Evolutionary conservation across 176 grass and related monocot genomes (phyloP).

Genomic region (Guadua angustifolia): DNA sequence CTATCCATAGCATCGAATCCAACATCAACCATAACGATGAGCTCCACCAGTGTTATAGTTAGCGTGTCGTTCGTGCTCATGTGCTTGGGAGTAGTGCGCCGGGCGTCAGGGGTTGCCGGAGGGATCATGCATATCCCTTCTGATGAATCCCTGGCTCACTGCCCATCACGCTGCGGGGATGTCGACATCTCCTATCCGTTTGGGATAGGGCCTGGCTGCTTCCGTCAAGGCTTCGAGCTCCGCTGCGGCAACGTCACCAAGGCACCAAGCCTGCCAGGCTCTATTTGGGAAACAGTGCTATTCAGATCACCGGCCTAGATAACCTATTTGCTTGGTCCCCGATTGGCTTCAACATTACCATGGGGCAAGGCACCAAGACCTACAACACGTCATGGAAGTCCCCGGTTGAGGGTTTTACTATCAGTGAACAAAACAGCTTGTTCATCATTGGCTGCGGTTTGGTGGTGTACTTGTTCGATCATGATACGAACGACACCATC

Average conservation of each 20-base stretch:
- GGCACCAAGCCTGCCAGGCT: not conserved
- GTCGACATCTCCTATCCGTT: constrained; percentile 23
- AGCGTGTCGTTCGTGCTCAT: not conserved
- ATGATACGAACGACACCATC: too few species aligned
- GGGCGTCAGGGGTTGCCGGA: not conserved
- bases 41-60: too few species aligned
- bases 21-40: too few species aligned
- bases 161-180: constrained; percentile 22
- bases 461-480: too few species aligned
- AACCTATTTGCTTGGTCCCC: fast-evolving
- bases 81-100: too few species aligned
- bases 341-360: not conserved
- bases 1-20: too few species aligned
- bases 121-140: not conserved
- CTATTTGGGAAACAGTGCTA: not conserved
- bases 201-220: constrained; percentile 40
- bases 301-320: not conserved
- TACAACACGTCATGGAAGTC: not conserved
- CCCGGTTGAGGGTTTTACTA: not conserved
- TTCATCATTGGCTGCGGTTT: too few species aligned
- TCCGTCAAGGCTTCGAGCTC: constrained; percentile 35
- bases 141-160: not conserved
- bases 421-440: too few species aligned
- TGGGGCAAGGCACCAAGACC: too few species aligned
- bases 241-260: constrained; percentile 16